A percentile compares a stretch with the other conserved stretches of the same genome.
Evolutionary conservation across 192 early-diverging fungal species (phyloP).

Genomic region (Coemansia sp.): DNA sequence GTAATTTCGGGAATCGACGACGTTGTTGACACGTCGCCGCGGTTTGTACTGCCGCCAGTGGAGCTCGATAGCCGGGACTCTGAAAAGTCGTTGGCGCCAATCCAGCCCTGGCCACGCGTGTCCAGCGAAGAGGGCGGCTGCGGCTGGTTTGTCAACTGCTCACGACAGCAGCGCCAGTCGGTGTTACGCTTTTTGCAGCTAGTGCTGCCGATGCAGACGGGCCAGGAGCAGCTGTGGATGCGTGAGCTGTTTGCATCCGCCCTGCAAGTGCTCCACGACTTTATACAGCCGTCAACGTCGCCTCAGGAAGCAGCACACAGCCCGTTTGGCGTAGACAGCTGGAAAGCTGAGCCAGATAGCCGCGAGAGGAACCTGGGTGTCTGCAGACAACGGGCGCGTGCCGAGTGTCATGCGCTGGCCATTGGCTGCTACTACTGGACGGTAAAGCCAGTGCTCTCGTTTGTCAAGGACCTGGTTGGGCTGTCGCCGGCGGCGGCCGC

Average conservation of each 20-base stretch:
- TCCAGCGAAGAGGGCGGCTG: constrained; percentile 32
- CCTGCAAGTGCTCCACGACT: neutral
- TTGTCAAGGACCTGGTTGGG: neutral
- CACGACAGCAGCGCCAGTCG: neutral
- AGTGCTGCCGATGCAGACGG: neutral
- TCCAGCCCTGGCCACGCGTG: constrained; percentile 20
- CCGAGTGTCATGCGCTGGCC: neutral
- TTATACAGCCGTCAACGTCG: neutral
- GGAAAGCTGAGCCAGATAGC: no score
- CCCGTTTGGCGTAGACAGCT: constrained; percentile 8
- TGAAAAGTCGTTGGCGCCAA: neutral
- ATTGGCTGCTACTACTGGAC: constrained; percentile 22
- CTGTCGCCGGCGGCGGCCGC: neutral
- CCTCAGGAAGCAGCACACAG: neutral
- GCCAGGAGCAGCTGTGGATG: neutral
- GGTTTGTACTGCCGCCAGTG: constrained; percentile 2
- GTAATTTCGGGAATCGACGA: constrained; percentile 39
- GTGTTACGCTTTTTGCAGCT: constrained; percentile 14
- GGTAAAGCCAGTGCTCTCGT: constrained; percentile 1
- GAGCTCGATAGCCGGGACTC: neutral
- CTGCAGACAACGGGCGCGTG: neutral
- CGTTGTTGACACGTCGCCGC: constrained; percentile 19
- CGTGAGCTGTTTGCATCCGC: neutral
- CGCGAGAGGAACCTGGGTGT: no score
- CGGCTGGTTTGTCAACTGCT: constrained; percentile 37